These are phyloP conservation scores for Priceomyces haplophilus DNA, from an alignment of 805 yeast species.

Conservation along the genomic window DNA sequence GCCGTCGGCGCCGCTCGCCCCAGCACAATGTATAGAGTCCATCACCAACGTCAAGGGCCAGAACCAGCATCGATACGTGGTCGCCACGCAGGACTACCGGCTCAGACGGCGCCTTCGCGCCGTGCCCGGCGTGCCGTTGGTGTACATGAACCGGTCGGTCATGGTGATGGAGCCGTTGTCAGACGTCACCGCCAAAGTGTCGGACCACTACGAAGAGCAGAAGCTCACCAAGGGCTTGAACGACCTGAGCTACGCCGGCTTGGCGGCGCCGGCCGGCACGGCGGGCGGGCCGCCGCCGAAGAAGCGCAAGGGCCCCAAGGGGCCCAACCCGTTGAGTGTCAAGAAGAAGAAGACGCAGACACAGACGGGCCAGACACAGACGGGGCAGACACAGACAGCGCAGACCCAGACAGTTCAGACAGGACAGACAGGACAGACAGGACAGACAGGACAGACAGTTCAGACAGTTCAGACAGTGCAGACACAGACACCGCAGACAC, in stretches of 20 bases:
- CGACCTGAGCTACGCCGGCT: slow-evolving; percentile 51
- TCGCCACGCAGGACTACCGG: slow-evolving; percentile 76
- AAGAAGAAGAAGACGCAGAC: slow-evolving; percentile 61
- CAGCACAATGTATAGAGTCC: slow-evolving; percentile 72
- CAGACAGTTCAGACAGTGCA: too few relatives aligned
- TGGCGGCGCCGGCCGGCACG: too few relatives aligned
- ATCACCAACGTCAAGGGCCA: slow-evolving; percentile 67
- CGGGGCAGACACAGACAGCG: too few relatives aligned
- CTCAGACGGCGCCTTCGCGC: slow-evolving; percentile 66
- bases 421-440: too few relatives aligned
- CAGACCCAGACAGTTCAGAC: too few relatives aligned
- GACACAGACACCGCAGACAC: too few relatives aligned
- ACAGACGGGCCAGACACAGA: too few relatives aligned
- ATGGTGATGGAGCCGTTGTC: slow-evolving; percentile 96
- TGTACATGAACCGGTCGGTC: slow-evolving; percentile 85
- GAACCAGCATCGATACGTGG: slow-evolving; percentile 87
- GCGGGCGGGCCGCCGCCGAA: slow-evolving; percentile 20
- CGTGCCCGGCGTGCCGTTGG: slow-evolving; percentile 86
- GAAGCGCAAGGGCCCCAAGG: slow-evolving; percentile 69
- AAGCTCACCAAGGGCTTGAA: slow-evolving; percentile 82
- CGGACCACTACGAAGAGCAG: slow-evolving; percentile 51
- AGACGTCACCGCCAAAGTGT: slow-evolving; percentile 49
- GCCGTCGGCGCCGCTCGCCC: slow-evolving; percentile 56
- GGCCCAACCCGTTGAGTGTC: slow-evolving; percentile 87
- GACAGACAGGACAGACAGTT: too few relatives aligned